A percentile compares a stretch with the other conserved stretches of the same genome.
These are phyloP conservation scores for Phaeosphaeriaceae sp. DNA, from an alignment of 2,329 filamentous ascomycete genomes.

Conservation along the genomic window DNA sequence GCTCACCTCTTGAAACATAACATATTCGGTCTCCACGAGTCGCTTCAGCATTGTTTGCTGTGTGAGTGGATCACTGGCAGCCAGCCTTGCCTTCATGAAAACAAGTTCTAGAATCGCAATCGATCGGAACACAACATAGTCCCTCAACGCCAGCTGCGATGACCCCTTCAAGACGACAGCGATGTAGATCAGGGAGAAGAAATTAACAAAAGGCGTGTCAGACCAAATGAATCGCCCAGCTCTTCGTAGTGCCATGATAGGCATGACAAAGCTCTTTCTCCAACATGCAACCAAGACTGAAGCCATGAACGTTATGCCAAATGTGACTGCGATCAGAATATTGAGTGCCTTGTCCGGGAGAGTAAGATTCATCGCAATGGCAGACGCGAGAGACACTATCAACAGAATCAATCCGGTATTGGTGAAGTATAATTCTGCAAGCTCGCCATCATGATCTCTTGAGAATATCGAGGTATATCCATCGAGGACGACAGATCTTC, in stretches of 20 bases:
- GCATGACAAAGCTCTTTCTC: constrained; percentile 8
- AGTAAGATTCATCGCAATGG: constrained; percentile 10
- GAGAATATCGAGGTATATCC: constrained; percentile 6
- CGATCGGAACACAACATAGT: no score
- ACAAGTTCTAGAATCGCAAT: no score
- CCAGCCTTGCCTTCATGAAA: no score
- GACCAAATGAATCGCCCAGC: constrained; percentile 11
- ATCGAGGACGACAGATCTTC: constrained; percentile 5
- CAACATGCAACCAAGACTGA: constrained; percentile 8
- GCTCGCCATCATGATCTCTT: constrained; percentile 8
- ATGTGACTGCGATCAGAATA: constrained; percentile 6
- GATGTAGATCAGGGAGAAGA: no score
- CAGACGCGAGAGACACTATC: constrained; percentile 6
- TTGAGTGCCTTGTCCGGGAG: constrained; percentile 5
- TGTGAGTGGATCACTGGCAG: no score
- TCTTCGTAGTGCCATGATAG: constrained; percentile 9
- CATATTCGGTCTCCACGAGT: not conserved
- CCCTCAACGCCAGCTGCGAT: no score
- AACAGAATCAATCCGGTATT: constrained; percentile 9
- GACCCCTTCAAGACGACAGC: no score
- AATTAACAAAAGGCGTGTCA: no score
- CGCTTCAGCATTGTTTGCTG: not conserved
- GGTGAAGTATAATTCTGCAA: constrained; percentile 9
- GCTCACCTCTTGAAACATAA: not conserved
- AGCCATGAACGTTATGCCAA: constrained; percentile 7